phyloP scores from a whole-genome alignment of 345 rosid genomes.

The Streptanthus diversifolius region DNA sequence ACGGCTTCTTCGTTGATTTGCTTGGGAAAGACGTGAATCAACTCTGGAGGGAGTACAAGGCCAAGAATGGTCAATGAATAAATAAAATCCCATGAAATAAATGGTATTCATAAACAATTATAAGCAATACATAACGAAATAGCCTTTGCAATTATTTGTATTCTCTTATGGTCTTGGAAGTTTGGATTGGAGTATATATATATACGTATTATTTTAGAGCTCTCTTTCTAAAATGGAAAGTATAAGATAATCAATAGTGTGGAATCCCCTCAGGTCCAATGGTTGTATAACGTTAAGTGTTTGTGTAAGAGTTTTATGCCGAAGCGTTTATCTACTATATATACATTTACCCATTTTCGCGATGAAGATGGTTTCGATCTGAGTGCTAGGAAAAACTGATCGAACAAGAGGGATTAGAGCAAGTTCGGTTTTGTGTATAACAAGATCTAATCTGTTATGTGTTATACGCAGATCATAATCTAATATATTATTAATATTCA shows the following conservation, averaged over 20 bases:
- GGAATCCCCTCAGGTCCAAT: not conserved
- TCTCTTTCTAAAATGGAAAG: not conserved
- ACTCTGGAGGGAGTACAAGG: conserved; percentile 67
- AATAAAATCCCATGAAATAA: not conserved
- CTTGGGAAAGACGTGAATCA: conserved; percentile 58
- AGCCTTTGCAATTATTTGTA: not conserved
- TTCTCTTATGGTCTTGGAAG: not conserved
- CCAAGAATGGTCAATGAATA: conserved; percentile 19
- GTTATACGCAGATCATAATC: too few species aligned
- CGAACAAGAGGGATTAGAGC: too few species aligned
- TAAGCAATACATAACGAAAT: not conserved
- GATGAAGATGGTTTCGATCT: too few species aligned
- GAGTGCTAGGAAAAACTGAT: too few species aligned
- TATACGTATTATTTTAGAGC: not conserved
- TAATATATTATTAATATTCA: too few species aligned
- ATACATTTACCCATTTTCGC: too few species aligned
- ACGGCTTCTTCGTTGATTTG: conserved; percentile 46
- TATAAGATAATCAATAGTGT: not conserved
- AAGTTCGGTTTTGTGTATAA: too few species aligned
- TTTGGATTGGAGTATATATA: not conserved
- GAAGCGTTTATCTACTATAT: too few species aligned
- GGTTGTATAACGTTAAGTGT: not conserved
- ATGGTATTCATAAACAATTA: too few species aligned
- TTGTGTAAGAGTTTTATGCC: too few species aligned
- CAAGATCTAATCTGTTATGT: too few species aligned